phyloP scores from a whole-genome alignment of 2,329 filamentous ascomycete genomes.

The Tolypocladium album region DNA sequence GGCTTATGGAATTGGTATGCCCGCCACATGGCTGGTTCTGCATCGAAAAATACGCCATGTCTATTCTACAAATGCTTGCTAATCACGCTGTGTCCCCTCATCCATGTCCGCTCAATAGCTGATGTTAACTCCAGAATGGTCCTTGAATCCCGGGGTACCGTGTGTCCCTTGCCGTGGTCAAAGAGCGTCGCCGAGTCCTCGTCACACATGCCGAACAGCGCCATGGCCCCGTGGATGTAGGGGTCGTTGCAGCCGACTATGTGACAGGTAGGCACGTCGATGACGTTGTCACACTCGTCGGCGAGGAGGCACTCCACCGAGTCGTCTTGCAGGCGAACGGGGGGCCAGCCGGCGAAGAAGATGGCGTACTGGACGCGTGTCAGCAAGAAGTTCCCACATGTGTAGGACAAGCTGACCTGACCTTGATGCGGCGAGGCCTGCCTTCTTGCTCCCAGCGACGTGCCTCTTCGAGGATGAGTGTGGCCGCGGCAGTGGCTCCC shows the following conservation, averaged over 20 bases:
- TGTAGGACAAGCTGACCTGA: slow-evolving; percentile 12
- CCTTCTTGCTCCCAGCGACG: slow-evolving; percentile 20
- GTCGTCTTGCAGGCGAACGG: slow-evolving; percentile 26
- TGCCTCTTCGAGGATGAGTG: slow-evolving; percentile 39
- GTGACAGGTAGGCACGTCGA: slow-evolving; percentile 42
- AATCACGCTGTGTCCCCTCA: not conserved
- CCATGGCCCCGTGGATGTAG: slow-evolving; percentile 49
- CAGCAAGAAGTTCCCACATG: not conserved
- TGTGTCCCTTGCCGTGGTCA: slow-evolving; percentile 56
- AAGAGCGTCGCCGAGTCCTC: slow-evolving; percentile 49
- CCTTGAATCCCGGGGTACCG: slow-evolving; percentile 41
- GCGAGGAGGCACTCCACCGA: slow-evolving; percentile 33
- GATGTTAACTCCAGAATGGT: slow-evolving; percentile 33
- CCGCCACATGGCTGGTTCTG: not conserved
- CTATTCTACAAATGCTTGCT: not conserved
- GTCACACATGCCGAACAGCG: slow-evolving; percentile 51
- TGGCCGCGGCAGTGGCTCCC: slow-evolving; percentile 44
- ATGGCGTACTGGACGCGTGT: slow-evolving; percentile 26
- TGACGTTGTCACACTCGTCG: slow-evolving; percentile 36
- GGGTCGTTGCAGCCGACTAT: slow-evolving; percentile 46
- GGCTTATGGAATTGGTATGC: not conserved
- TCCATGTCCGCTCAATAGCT: not conserved
- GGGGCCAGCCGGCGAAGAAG: slow-evolving; percentile 45
- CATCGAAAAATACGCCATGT: not conserved
- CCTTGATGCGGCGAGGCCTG: slow-evolving; percentile 24